Base-by-base conservation (phyloP, 306 rosid species). In the Prunus salicina region DNA sequence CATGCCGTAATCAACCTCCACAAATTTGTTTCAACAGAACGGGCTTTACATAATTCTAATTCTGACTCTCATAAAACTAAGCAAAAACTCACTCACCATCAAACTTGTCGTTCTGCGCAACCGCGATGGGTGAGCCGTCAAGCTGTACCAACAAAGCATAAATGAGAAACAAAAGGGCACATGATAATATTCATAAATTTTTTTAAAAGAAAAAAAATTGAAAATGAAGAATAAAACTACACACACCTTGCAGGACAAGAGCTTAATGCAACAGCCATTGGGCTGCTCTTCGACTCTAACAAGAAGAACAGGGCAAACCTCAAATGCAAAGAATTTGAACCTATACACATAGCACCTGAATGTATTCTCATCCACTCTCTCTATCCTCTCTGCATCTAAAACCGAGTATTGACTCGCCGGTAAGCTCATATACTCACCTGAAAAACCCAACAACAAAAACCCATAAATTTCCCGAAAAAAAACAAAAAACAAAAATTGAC, bases 341-440 rank as follows among this genome's bases (percentile, higher is more conserved):
- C 79, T 84, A 71, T 94, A 94, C 20, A 94, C 96, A 16, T 90
- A 88, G 80, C 97, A 94, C 88, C 97, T 85, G 83, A 94, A 95
- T 14, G 98, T 95, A 76, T 77, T 79, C 4, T 90, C 97, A 55
- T 88, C 93, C 55, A 95, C 90, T 66, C 97, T 89, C 86, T 92
- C 98, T 41, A 95, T 95, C 88, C 98, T 82, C 93, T 95, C 97
- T 11, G 96, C 98, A 19, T 95, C 98, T 88, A 94, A 83, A 65
- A 95, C 98, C 32, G 98, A 95, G 73, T 95, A 95, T 78, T 95
- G 97, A 82, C 98, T 95, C 13, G 98, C 97, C 24, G 97, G 98
- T 66, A 95, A 88, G 47, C 92, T 88, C 97, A 95, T 90, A 67
- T 95, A 92, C 55, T 95, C 97, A 78, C 86, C 97, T 92, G 84